Base-by-base conservation (phyloP, 2,329 filamentous ascomycete genomes). In the Aspergillus pseudoglaucus region DNA sequence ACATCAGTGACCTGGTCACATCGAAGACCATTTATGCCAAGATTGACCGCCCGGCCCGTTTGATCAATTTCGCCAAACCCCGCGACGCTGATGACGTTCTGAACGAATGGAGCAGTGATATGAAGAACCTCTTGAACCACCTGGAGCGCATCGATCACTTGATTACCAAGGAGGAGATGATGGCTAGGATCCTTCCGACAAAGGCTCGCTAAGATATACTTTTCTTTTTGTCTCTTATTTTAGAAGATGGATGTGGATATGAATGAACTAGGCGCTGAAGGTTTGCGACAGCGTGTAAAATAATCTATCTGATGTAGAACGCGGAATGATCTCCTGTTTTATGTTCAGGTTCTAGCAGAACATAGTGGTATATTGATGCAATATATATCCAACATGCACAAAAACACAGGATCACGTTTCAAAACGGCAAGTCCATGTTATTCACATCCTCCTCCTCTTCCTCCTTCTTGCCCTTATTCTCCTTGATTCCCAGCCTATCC, bases 81-180 rank as follows among this genome's bases (percentile, higher is more conserved):
- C 83, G 91, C 55, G 90, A 95, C 70, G 89, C 90, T 1, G 93
- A 98, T 65, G 93, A 98, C 70, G 84, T 96, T 46, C 75, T 98
- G 63, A 98, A 98, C 65, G 93, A 98, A 73, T 98, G 93, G 93
- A 95, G 90, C 68, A 85, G 88, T 62, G 95, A 96, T 71, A 97
- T 95, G 89, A 95, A 93, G 84, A 90, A 85, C 64, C 72, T 95
- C 60, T 73, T 95, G 56, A 89, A 88, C 9, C 73, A 91, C 47
- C 66, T 95, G 64, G 90, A 95, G 77, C 81, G 90, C 54, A 94
- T 98, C 52, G 93, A 98, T 66, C 93, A 98, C 70, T 78, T 98
- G 62, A 98, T 98, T 64, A 98, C 94, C 47, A 97, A 97, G 79
- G 93, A 98, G 74, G 93, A 98, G 78, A 98, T 98, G 93, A 98